These are phyloP conservation scores for Gossypium raimondii DNA, from an alignment of 345 rosid genomes.

Conservation along the genomic window DNA sequence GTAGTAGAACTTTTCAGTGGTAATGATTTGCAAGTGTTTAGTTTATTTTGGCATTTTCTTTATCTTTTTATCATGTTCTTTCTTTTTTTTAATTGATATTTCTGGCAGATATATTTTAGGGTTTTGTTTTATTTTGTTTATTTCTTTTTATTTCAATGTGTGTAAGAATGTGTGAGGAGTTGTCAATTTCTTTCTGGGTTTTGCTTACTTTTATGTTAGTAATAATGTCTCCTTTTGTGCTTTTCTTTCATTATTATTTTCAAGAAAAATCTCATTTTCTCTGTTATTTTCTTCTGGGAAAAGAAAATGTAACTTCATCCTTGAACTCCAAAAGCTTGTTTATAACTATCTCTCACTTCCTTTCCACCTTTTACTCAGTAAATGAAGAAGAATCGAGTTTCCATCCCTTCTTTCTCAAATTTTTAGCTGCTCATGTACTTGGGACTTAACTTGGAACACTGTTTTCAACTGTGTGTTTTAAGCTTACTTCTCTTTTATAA, in stretches of 20 bases:
- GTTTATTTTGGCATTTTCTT: too few species aligned
- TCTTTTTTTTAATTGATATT: too few species aligned
- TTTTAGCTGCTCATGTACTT: not conserved
- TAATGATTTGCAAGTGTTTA: too few species aligned
- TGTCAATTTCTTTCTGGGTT: not conserved
- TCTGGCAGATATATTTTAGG: too few species aligned
- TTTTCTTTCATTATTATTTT: not conserved
- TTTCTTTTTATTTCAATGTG: not conserved
- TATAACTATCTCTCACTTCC: not conserved
- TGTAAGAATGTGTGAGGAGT: constrained; percentile 10
- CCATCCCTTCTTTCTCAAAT: not conserved
- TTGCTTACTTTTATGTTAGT: too few species aligned
- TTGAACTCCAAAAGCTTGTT: not conserved
- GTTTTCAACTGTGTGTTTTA: not conserved
- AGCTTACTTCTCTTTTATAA: too few species aligned
- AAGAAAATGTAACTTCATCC: constrained; percentile 5
- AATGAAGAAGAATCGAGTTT: not conserved
- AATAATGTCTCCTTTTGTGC: not conserved
- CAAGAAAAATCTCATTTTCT: not conserved
- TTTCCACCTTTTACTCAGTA: not conserved
- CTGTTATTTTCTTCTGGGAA: constrained; percentile 5
- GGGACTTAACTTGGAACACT: not conserved
- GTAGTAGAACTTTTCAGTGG: too few species aligned
- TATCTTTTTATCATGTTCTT: too few species aligned
- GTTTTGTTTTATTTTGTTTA: too few species aligned